Evolutionary conservation across 352 stramenopile species (phyloP), one percentile per base, ranked within the genome.

Genomic region (Globisporangium splendens): DNA sequence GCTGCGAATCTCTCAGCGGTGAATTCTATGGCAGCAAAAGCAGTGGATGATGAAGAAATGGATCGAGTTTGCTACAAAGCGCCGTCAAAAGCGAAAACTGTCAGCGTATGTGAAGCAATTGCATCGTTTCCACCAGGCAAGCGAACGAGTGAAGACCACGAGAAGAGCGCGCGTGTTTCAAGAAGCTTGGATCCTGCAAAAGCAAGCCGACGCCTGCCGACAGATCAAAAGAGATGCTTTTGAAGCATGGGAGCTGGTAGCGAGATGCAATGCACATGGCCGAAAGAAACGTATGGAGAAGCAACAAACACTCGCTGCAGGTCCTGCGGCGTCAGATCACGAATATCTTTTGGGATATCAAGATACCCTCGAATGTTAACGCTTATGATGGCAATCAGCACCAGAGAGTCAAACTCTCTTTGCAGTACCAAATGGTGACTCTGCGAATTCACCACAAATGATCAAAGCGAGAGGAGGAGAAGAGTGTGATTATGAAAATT

Each of bases 11-110:
- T 57, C 49, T 11, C 48, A 56, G 39, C 39, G 28, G 11, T 12
- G 48, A 41, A 28, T 53, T 33, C 38, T 46, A 4, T 20, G 18
- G 7, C 10, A 35, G 18, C 22, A 21, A 11, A 46, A 46, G 28
- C 18, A 46, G n/a, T n/a, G 5, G 33, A 28, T 39, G 39, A 12
- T 63, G 41, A 15, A n/a, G 14, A 42, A 31, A 24, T 63, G 57
- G 57, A 20, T 22, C n/a, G 15, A 8, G 2, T 63, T 53, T 52
- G 57, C 44, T 15, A 28, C 15, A 12, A 46, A 24, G 8, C 41
- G 20, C 11, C 57, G n/a, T 6, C 24, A 57, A 31, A 52, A 56
- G 49, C 57, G 39, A 5, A 42, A 42, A 15, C 21, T 46, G 3
- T 17, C 24, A 41, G 54, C 22, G 17, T 42, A 46, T 20, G 15